Percentiles rank a stretch among this genome's conserved stretches.
Conservation (phyloP, 202 grass and related monocot genomes). For the Zizania palustris region DNA sequence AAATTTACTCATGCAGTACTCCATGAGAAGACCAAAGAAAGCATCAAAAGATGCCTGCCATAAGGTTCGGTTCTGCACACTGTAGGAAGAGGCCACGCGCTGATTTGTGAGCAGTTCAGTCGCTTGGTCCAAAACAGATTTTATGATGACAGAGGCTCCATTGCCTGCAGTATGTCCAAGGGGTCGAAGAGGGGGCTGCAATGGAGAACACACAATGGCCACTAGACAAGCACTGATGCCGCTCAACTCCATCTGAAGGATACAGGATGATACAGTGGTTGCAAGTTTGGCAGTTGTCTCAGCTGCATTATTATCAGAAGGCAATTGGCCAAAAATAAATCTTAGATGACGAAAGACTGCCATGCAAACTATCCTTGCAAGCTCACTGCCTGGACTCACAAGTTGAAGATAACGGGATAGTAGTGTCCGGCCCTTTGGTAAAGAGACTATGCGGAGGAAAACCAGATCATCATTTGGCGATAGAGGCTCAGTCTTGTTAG, state of each 20-base stretch:
- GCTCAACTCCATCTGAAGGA: constrained; percentile 64
- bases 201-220: constrained; percentile 68
- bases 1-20: constrained; percentile 74
- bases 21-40: constrained; percentile 67
- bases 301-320: constrained; percentile 46
- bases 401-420: constrained; percentile 68
- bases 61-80: constrained; percentile 47
- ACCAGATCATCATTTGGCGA: constrained; percentile 64
- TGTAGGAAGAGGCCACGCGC: constrained; percentile 44
- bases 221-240: constrained; percentile 81
- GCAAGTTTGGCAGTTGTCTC: constrained; percentile 60
- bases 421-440: constrained; percentile 80
- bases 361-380: constrained; percentile 69
- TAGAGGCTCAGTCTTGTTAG: constrained; percentile 50
- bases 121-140: constrained; percentile 68
- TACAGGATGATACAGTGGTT: constrained; percentile 50
- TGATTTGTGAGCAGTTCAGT: constrained; percentile 62
- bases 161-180: constrained; percentile 63
- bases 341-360: constrained; percentile 75
- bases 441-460: constrained; percentile 74
- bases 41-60: constrained; percentile 87
- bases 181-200: constrained; percentile 81
- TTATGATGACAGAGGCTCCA: constrained; percentile 69
- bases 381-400: constrained; percentile 55
- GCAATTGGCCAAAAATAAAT: constrained; percentile 65